phyloP scores from a whole-genome alignment of 148 eudicot genomes.

The Vaccinium myrtillus region DNA sequence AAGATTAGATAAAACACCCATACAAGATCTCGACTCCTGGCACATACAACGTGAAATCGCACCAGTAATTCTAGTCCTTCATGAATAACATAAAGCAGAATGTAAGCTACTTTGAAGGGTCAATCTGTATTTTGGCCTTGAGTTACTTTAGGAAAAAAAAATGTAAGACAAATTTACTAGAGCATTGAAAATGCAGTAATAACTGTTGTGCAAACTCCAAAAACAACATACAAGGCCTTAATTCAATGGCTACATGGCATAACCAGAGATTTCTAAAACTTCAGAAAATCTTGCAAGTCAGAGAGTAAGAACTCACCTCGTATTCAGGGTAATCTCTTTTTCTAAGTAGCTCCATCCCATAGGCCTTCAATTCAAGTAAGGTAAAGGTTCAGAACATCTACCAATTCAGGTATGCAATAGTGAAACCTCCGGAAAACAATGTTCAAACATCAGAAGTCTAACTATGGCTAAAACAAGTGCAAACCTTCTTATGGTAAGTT shows the following conservation, averaged over 20 bases:
- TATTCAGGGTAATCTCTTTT: conserved; percentile 63
- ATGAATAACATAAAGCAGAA: background rate
- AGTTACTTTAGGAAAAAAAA: background rate
- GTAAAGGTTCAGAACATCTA: conserved; percentile 18
- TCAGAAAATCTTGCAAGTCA: background rate
- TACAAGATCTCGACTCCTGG: background rate
- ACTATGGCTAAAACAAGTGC: background rate
- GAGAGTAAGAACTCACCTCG: conserved; percentile 41
- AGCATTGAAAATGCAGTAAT: background rate
- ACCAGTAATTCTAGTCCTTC: background rate
- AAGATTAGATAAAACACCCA: background rate
- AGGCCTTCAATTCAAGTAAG: conserved; percentile 47
- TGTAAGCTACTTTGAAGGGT: background rate
- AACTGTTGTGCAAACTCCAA: background rate
- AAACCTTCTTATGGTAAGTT: conserved; percentile 61
- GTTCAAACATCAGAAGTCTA: background rate
- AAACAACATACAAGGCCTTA: background rate
- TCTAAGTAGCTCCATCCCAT: conserved; percentile 77
- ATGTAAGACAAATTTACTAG: background rate
- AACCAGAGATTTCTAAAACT: background rate
- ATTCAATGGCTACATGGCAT: background rate
- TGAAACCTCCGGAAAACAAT: background rate
- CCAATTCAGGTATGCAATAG: background rate
- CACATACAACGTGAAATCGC: background rate
- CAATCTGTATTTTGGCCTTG: background rate